These are phyloP conservation scores for Diplodia seriata DNA, from an alignment of 2,329 filamentous ascomycete species.

Conservation along the genomic window DNA sequence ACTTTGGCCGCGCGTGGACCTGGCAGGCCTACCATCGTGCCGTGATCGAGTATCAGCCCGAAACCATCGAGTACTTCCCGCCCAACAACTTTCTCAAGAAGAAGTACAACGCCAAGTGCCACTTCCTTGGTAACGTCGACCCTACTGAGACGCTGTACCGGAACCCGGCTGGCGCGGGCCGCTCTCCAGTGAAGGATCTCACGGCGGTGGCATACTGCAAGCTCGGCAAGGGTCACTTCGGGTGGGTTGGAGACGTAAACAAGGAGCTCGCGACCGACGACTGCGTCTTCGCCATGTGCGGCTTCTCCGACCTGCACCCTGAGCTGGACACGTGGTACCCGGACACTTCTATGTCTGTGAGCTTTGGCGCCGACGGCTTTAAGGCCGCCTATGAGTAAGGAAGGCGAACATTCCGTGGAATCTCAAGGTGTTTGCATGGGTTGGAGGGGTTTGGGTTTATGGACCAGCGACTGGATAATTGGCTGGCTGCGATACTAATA, in stretches of 20 bases:
- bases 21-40: not conserved
- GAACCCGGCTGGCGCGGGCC: not conserved
- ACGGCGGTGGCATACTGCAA: not conserved
- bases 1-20: not conserved
- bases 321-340: not conserved
- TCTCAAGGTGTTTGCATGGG: not conserved
- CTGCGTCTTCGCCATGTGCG: conserved; percentile 9
- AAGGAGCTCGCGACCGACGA: not conserved
- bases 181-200: not conserved
- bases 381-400: not conserved
- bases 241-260: not conserved
- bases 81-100: conserved; percentile 13
- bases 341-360: not conserved
- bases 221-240: not conserved
- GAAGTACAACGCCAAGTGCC: not conserved
- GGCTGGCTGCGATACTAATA: not conserved
- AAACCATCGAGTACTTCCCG: not conserved
- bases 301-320: not conserved
- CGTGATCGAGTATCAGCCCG: not conserved
- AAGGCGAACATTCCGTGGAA: not conserved
- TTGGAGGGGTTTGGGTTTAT: not conserved
- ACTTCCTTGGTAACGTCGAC: not conserved
- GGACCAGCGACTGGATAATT: not conserved
- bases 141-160: conserved; percentile 1
- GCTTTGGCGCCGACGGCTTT: not conserved